Percentiles rank a stretch among this genome's conserved stretches.
phyloP scores from a whole-genome alignment of 2,329 filamentous ascomycete genomes.

The Cladophialophora immunda region DNA sequence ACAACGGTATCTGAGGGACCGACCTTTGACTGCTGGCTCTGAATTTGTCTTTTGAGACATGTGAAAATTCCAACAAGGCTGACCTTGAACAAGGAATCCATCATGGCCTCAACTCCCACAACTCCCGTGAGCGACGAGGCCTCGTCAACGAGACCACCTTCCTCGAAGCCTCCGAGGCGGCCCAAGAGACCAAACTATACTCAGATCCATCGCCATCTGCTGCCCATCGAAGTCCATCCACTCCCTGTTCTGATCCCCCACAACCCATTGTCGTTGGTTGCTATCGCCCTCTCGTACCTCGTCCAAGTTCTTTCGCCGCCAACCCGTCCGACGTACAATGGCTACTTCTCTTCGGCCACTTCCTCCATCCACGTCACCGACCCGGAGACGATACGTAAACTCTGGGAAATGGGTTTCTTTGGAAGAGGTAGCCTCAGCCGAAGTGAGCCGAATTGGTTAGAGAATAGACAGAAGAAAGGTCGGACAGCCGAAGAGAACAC shows the following conservation, averaged over 20 bases:
- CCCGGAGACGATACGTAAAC: slow-evolving; percentile 73
- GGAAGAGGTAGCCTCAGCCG: slow-evolving; percentile 92
- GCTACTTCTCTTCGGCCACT: slow-evolving; percentile 81
- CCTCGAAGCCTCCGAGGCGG: slow-evolving; percentile 36
- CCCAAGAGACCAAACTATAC: slow-evolving; percentile 65
- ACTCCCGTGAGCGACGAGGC: slow-evolving; percentile 33
- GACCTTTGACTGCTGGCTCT: slow-evolving; percentile 1
- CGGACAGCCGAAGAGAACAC: slow-evolving; percentile 88
- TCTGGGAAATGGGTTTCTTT: slow-evolving; percentile 98
- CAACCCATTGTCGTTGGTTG: slow-evolving; percentile 87
- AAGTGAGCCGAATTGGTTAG: slow-evolving; percentile 93
- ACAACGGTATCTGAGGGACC: slow-evolving; percentile 90
- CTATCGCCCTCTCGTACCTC: slow-evolving; percentile 79
- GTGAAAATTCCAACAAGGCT: slow-evolving; percentile 25
- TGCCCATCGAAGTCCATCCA: slow-evolving; percentile 82
- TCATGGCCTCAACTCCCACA: slow-evolving; percentile 43
- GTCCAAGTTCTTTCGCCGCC: slow-evolving; percentile 73
- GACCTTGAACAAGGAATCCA: slow-evolving; percentile 32
- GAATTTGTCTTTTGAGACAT: slow-evolving; percentile 12
- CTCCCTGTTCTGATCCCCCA: slow-evolving; percentile 88
- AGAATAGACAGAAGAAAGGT: slow-evolving; percentile 77
- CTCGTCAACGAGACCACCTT: slow-evolving; percentile 27
- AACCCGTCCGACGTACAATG: slow-evolving; percentile 70
- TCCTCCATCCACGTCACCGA: slow-evolving; percentile 86
- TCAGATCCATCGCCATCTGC: slow-evolving; percentile 81